phyloP scores from a whole-genome alignment of 2,329 filamentous ascomycete species.

The Beauveria pseudobassiana region DNA sequence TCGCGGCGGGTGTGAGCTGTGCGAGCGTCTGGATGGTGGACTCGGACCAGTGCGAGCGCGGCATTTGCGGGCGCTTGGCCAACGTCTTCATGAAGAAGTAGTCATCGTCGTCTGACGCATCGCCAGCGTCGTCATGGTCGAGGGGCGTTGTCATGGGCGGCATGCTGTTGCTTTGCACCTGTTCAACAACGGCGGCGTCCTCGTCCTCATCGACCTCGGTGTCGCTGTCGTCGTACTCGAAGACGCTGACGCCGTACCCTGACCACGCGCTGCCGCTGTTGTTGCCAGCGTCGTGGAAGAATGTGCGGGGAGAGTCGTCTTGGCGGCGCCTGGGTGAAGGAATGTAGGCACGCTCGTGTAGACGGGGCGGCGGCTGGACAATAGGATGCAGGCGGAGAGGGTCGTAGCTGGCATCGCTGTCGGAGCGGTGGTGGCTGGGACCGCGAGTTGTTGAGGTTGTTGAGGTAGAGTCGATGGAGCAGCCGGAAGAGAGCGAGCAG shows the following conservation, averaged over 20 bases:
- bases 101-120: constrained; percentile 21
- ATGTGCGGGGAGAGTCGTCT: constrained; percentile 19
- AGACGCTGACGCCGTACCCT: constrained; percentile 8
- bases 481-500: constrained; percentile 29
- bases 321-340: constrained; percentile 15
- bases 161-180: constrained; percentile 14
- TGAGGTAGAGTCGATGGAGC: constrained; percentile 25
- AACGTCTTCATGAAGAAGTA: constrained; percentile 26
- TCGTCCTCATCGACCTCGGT: constrained; percentile 16
- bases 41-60: constrained; percentile 34
- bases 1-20: constrained; percentile 14
- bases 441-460: constrained; percentile 20
- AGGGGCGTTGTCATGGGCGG: constrained; percentile 22
- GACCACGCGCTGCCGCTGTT: constrained; percentile 18
- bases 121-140: constrained; percentile 17
- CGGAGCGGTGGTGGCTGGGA: constrained; percentile 19
- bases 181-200: constrained; percentile 20
- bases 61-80: constrained; percentile 23
- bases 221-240: constrained; percentile 19
- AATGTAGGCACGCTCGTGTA: constrained; percentile 29
- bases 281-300: constrained; percentile 20
- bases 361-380: constrained; percentile 28
- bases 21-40: constrained; percentile 30
- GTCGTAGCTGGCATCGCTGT: constrained; percentile 22
- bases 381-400: constrained; percentile 28